Evolutionary conservation across 2,329 filamentous ascomycete species (phyloP), one percentile per base, ranked within the genome.

Genomic region (Penicillium sp.): DNA sequence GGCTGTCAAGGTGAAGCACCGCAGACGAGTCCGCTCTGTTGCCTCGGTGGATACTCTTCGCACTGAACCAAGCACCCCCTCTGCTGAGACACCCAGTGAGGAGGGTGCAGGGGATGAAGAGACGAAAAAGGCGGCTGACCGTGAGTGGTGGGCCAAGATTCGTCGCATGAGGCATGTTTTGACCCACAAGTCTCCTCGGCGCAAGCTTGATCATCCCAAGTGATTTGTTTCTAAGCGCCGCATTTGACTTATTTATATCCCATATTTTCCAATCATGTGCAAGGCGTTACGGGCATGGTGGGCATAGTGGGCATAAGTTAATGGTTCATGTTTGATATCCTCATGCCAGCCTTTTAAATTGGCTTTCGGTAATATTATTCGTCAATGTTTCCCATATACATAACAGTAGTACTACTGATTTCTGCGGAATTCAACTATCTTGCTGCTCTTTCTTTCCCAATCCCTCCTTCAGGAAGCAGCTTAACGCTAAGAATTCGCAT

Each of bases 111-210:
- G 72, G 53, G 78, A 79, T 19, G 73, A 76, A 33, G 80, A 77
- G 56, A 78, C 78, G 4, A 81, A 79, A 42, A 85, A 84, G 45
- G 82, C 82, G 17, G 89, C 89, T 72, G 89, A 92, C 63, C 90
- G 90, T 74, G 88, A 90, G 76, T 83, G 89, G 65, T 91, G 89
- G 89, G 85, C 88, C n/a, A 84, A 88, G 67, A 77, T 92, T 65
- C 84, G 88, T 69, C 85, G 86, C 61, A 88, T 92, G 61, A 90
- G 90, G 81, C 91, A 88, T 71, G 77, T 91, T 51, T 88, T 92
- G 70, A 88, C 90, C 64, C 83, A 86, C 6, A 91, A 90, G 75
- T 83, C 82, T 1, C 80, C 82, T 9, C 87, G 82, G 73, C 88
- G 84, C 72, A 74, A 72, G 40, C 53, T 68, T 22, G 59, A 53